phyloP scores from a whole-genome alignment of 1,284 basidiomycete genomes.

The Sporisorium scitamineum region DNA sequence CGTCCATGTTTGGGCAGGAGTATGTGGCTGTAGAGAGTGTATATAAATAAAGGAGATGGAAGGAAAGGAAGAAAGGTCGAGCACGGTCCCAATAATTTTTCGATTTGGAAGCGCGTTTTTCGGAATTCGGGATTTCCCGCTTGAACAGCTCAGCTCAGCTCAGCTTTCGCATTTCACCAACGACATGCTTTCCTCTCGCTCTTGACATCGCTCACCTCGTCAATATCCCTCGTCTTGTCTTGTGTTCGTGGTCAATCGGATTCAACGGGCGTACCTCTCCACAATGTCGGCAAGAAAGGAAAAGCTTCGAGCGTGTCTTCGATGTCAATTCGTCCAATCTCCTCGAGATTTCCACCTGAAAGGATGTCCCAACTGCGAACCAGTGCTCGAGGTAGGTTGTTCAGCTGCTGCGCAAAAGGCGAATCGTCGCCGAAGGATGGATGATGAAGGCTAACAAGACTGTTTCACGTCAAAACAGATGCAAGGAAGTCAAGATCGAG shows the following conservation, averaged over 20 bases:
- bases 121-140: slow-evolving; percentile 17
- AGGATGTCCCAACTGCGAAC: slow-evolving; percentile 97
- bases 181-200: not conserved
- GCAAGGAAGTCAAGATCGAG: slow-evolving; percentile 86
- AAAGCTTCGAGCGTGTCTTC: slow-evolving; percentile 86
- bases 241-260: not conserved
- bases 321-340: slow-evolving; percentile 89
- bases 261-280: not conserved
- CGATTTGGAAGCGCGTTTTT: not conserved
- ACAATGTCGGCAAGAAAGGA: slow-evolving; percentile 54
- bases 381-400: slow-evolving; percentile 82
- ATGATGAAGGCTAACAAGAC: not conserved
- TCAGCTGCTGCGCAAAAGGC: too few relatives aligned
- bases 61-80: not conserved
- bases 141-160: not conserved
- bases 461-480: slow-evolving; percentile 74
- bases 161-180: not conserved
- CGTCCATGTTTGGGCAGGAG: slow-evolving; percentile 24
- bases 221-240: not conserved
- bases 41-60: not conserved
- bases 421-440: too few relatives aligned
- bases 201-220: not conserved
- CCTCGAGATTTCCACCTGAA: slow-evolving; percentile 84
- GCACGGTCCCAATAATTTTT: slow-evolving; percentile 14
- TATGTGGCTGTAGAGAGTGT: not conserved